Evolutionary conservation across 163 green algal genomes (phyloP).

Genomic region (Scenedesmus sp.): DNA sequence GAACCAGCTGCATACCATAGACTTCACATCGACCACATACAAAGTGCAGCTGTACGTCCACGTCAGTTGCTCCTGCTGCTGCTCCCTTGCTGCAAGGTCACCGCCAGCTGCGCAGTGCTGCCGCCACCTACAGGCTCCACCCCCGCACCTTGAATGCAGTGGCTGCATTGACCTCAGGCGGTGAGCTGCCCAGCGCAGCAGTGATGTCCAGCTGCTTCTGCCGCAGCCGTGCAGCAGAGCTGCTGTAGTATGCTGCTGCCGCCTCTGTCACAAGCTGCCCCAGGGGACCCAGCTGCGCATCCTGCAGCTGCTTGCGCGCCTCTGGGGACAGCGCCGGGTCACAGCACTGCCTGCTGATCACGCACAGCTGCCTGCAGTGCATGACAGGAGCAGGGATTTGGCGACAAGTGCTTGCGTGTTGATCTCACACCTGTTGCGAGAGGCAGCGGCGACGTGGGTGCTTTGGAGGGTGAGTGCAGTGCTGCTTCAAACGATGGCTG

Average conservation of each 20-base stretch:
- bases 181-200: slow-evolving; percentile 43
- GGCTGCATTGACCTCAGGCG: slow-evolving; percentile 65
- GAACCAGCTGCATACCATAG: neutral
- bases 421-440: no score
- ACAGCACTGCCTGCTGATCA: slow-evolving; percentile 25
- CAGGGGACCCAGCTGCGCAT: slow-evolving; percentile 60
- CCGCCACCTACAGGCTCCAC: neutral
- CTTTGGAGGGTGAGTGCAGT: no score
- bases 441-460: no score
- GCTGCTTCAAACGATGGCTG: no score
- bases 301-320: slow-evolving; percentile 44
- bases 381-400: neutral
- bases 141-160: slow-evolving; percentile 76
- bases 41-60: neutral
- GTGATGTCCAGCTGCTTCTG: slow-evolving; percentile 28
- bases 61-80: neutral
- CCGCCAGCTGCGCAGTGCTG: neutral
- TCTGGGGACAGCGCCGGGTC: neutral
- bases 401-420: no score
- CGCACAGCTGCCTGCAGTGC: slow-evolving; percentile 22
- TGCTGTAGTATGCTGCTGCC: slow-evolving; percentile 67
- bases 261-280: slow-evolving; percentile 70
- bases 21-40: neutral
- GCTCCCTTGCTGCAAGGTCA: neutral
- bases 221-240: slow-evolving; percentile 43